These are phyloP conservation scores for Calonectria crousiana DNA, from an alignment of 2,329 filamentous ascomycete species.

Conservation along the genomic window DNA sequence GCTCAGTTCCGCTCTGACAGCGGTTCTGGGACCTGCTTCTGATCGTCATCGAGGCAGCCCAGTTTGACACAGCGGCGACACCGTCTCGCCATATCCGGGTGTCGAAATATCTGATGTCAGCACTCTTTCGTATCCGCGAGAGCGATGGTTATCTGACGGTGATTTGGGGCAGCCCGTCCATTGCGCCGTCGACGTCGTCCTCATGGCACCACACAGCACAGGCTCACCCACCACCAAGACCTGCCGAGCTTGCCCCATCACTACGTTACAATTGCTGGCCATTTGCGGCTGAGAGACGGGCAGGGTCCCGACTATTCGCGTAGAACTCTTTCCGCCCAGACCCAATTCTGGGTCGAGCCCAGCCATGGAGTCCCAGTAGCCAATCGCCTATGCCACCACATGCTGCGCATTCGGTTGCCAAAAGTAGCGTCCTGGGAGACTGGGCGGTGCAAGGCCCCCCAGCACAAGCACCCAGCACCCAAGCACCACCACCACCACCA, in stretches of 20 bases:
- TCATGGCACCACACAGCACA: constrained; percentile 19
- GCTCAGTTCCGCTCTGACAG: neutral
- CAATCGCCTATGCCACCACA: constrained; percentile 26
- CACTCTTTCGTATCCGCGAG: constrained; percentile 26
- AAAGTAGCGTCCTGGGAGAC: constrained; percentile 30
- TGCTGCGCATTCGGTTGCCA: constrained; percentile 27
- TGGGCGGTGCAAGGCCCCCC: constrained; percentile 22
- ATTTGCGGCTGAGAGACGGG: constrained; percentile 23
- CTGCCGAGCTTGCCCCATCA: constrained; percentile 2
- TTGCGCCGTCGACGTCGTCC: neutral
- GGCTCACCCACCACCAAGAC: neutral
- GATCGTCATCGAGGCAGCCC: constrained; percentile 25
- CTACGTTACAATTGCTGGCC: constrained; percentile 11
- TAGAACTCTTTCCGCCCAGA: constrained; percentile 4
- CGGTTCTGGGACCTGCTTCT: constrained; percentile 9
- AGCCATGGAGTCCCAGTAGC: constrained; percentile 12
- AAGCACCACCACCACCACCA: neutral
- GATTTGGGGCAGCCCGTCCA: neutral
- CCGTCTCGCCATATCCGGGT: constrained; percentile 9
- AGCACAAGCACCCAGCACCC: constrained; percentile 15
- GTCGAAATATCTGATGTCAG: constrained; percentile 31
- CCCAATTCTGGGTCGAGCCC: constrained; percentile 15
- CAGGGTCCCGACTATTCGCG: constrained; percentile 3
- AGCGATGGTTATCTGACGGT: constrained; percentile 27
- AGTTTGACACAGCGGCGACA: constrained; percentile 19